Evolutionary conservation across 345 rosid genomes (phyloP).

Genomic region (Theobroma cacao): DNA sequence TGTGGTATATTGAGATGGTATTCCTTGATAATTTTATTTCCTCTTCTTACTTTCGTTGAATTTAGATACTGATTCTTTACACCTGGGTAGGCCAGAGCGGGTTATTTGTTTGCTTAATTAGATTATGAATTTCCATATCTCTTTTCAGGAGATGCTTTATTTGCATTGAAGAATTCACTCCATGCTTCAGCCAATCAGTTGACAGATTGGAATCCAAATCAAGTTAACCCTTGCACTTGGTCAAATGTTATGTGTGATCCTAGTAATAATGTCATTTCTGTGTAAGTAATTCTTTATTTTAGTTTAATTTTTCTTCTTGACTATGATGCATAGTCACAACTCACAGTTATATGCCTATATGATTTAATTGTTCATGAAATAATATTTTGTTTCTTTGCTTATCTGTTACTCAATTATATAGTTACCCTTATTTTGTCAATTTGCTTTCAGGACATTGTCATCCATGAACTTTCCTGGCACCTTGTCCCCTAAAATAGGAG

Average conservation of each 20-base stretch:
- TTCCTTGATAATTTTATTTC: not conserved
- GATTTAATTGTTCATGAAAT: conserved; percentile 12
- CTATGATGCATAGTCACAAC: not conserved
- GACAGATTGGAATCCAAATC: conserved; percentile 76
- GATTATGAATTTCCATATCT: conserved; percentile 20
- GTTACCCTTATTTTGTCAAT: conserved; percentile 19
- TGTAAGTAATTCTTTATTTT: conserved; percentile 48
- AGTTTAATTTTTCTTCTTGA: not conserved
- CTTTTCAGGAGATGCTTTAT: conserved; percentile 73
- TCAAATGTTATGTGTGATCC: conserved; percentile 64
- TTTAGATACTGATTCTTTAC: conserved; percentile 7
- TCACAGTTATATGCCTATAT: not conserved
- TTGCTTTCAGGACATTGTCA: conserved; percentile 60
- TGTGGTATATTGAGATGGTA: not conserved
- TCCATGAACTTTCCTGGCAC: conserved; percentile 77
- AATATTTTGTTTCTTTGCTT: conserved; percentile 4
- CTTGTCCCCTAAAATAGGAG: conserved; percentile 68
- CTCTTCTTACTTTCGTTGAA: not conserved
- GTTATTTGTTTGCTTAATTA: conserved; percentile 18
- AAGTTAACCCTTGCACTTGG: conserved; percentile 96
- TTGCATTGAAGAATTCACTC: conserved; percentile 50
- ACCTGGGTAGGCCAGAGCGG: not conserved
- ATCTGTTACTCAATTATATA: not conserved
- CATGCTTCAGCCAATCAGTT: conserved; percentile 49
- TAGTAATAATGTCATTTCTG: conserved; percentile 51